Conservation (phyloP, 331 rosid genomes). For the Acacia concinna region DNA sequence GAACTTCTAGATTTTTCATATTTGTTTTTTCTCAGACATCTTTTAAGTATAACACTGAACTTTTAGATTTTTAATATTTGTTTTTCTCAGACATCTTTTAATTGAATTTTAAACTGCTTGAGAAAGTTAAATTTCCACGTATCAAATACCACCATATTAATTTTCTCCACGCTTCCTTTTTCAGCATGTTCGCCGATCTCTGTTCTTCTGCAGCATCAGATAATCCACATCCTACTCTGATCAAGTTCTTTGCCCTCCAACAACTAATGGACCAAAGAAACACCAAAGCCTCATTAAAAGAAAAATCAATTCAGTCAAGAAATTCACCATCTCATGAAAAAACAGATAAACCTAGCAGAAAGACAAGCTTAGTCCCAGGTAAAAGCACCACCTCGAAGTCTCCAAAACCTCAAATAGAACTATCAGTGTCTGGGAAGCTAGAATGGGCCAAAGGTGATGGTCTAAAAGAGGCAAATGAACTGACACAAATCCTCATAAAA, state of each 20-base stretch:
- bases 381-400: slow-evolving; percentile 50
- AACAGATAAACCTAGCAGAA: slow-evolving; percentile 47
- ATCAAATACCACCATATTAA: not conserved
- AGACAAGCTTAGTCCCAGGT: slow-evolving; percentile 29
- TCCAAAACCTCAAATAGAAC: slow-evolving; percentile 38
- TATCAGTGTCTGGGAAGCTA: slow-evolving; percentile 59
- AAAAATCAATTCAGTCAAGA: slow-evolving; percentile 40
- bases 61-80: not conserved
- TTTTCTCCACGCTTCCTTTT: slow-evolving; percentile 27
- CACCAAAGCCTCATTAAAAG: slow-evolving; percentile 44
- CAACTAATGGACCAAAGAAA: slow-evolving; percentile 66
- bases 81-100: not conserved
- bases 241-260: slow-evolving; percentile 71
- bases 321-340: slow-evolving; percentile 47
- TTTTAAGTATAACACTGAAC: not conserved
- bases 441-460: slow-evolving; percentile 84
- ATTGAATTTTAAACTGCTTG: not conserved
- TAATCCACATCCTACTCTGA: slow-evolving; percentile 68
- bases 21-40: not conserved
- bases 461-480: slow-evolving; percentile 55
- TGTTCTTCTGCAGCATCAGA: slow-evolving; percentile 69
- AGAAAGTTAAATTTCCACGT: not conserved
- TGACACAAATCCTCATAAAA: slow-evolving; percentile 53
- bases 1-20: not conserved
- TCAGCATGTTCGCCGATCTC: slow-evolving; percentile 67